Evolutionary conservation across 2,329 filamentous ascomycete species (phyloP), one percentile per base, ranked within the genome.

Genomic region (Fusarium haematococcum): DNA sequence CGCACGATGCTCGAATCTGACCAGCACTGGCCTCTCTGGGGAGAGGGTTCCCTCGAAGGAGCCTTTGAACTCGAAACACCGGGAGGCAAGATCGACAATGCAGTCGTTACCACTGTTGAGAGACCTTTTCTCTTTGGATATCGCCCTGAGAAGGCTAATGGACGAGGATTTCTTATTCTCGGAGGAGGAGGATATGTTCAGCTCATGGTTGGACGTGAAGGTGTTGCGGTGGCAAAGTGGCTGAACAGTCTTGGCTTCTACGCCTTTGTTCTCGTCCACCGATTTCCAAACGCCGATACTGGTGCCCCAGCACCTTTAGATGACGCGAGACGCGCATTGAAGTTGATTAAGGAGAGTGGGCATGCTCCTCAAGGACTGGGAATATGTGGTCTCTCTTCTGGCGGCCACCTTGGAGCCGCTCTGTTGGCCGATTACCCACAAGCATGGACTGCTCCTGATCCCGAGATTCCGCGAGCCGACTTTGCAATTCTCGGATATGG

Each of bases 251-350:
- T 77, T n/a, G 76, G 76, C 0, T 78, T 78, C 56, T 71, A 77
- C 41, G 74, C 76, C 0, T 78, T 78, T n/a, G 76, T 78, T 6
- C 67, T 78, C 0, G 73, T 78, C 0, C 76, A 78, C n/a, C 74
- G 76, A 1, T 78, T 78, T 35, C 76, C 76, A 0, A 73, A 50
- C 2, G 66, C 63, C 6, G 41, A 74, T 4, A 65, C 67, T 2
- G 61, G 72, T 1, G 52, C 72, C 0, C 74, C 74, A 2, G 74
- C 74, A 4, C 76, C 76, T 1, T 8, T 78, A 2, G 76, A 78
- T 37, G 76, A 78, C 7, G 76, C 74, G 0, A 74, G 76, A 2
- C 68, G 76, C 4, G 76, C 76, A 1, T 18, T 78, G 0, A 77
- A 69, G 41, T 37, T 78, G 2, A 78, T 78, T 2, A 27, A 20